phyloP scores from a whole-genome alignment of 768 basidiomycete species.

The Collybia nuda region DNA sequence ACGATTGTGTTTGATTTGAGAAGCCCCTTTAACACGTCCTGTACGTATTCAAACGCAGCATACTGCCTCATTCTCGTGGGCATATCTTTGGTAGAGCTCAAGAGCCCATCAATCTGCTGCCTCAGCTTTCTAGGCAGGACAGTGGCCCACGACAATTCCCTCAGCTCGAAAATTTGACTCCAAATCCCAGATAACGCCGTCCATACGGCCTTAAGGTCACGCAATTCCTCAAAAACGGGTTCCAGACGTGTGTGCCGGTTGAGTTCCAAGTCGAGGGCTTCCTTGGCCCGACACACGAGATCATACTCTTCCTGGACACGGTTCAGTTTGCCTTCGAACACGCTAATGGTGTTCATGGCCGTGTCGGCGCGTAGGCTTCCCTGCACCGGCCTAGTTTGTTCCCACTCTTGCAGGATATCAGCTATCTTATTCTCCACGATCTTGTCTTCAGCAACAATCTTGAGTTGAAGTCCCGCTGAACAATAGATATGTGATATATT shows the following conservation, averaged over 20 bases:
- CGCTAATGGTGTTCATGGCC: constrained; percentile 94
- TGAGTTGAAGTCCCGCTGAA: constrained; percentile 92
- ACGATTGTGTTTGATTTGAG: constrained; percentile 89
- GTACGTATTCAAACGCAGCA: constrained; percentile 97
- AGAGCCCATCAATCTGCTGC: constrained; percentile 88
- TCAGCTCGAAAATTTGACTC: constrained; percentile 86
- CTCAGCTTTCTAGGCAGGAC: constrained; percentile 94
- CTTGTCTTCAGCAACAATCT: constrained; percentile 99
- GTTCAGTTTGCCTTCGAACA: constrained; percentile 89
- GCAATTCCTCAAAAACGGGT: constrained; percentile 92
- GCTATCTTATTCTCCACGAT: constrained; percentile 95
- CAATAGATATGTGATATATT: background rate
- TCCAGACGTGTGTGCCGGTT: constrained; percentile 87
- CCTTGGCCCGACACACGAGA: constrained; percentile 93
- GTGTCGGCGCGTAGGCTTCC: constrained; percentile 95
- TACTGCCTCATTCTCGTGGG: constrained; percentile 99
- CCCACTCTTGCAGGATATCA: constrained; percentile 92
- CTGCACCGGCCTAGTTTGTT: constrained; percentile 93
- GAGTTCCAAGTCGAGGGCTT: constrained; percentile 92
- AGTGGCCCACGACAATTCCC: constrained; percentile 88
- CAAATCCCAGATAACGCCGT: constrained; percentile 97
- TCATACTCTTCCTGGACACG: constrained; percentile 94
- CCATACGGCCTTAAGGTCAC: constrained; percentile 98
- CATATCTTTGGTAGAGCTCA: constrained; percentile 97
- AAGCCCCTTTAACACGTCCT: constrained; percentile 81